Base-by-base conservation (phyloP, 2,329 filamentous ascomycete genomes). In the Claviceps paspali region DNA sequence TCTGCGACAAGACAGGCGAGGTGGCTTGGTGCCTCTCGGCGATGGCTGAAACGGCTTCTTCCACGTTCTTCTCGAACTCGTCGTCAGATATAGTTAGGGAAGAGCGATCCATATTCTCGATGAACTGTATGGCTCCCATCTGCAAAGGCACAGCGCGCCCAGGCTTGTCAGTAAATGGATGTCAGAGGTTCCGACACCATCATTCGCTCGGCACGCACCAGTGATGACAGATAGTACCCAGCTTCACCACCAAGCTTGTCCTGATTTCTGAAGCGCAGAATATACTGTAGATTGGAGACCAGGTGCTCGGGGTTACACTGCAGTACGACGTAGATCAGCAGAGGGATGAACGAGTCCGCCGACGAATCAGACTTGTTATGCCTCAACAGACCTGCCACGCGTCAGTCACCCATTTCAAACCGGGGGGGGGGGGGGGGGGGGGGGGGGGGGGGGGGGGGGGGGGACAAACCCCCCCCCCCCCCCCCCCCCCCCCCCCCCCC, bases 241-340 rank as follows among this genome's bases (percentile, higher is more conserved):
- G 91, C 88, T 64, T 98, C 91, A n/a, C 91, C 91, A 18, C 82
- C 83, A 1, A 98, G 75, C 56, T 96, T 96, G 37, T 98, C 91
- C 58, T 95, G 91, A 52, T 96, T 95, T 36, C 91, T 77, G 63
- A 98, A 98, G 32, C 92, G 79, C 36, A 96, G 67, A 45, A 98
- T 96, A 57, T 98, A 98, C 58, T 98, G 91, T 3, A 98, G 84
- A 56, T 98, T 98, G 41, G 87, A 95, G 19, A 96, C 87, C 24
- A 98, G 65, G 57, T 96, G 85, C 43, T 95, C 87, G 0, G 91
- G 91, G 49, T 94, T 95, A 31, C 86, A 85, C 59, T 91, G 84
- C 19, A 98, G 67, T 10, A 96, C 87, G 19, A 94, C 91, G 49
- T 94, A 96, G 40, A 98, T 98, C 39, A 98, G 69, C 21, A 96